Conservation (phyloP, 139 green algal genomes). For the Chlamydomonas schloesseri region DNA sequence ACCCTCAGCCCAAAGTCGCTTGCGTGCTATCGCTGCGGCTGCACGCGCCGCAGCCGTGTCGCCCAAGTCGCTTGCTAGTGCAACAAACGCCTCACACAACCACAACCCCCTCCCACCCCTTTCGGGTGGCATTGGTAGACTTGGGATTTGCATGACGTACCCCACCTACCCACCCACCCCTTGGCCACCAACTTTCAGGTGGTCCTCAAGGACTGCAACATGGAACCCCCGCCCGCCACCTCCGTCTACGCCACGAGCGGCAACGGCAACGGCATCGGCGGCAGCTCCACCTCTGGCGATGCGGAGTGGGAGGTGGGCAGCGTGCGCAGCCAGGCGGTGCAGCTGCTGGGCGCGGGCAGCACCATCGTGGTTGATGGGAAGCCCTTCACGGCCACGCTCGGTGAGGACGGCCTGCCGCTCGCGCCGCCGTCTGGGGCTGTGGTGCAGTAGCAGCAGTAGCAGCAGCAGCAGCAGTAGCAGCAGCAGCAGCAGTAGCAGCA, state of each 20-base stretch:
- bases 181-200: neutral
- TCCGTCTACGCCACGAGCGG: neutral
- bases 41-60: too few species aligned
- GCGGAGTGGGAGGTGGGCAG: neutral
- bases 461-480: too few species aligned
- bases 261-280: neutral
- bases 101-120: too few species aligned
- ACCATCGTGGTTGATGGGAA: conserved; percentile 4
- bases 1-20: too few species aligned
- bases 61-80: too few species aligned
- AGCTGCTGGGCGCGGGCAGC: conserved; percentile 10
- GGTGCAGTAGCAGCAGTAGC: too few species aligned
- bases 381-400: neutral
- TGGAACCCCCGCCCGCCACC: neutral
- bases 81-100: too few species aligned
- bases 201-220: neutral
- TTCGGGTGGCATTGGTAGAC: too few species aligned
- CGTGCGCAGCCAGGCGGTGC: neutral
- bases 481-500: too few species aligned
- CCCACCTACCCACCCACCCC: neutral
- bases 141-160: too few species aligned
- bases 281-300: neutral
- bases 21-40: too few species aligned
- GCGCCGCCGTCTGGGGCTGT: too few species aligned
- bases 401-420: neutral